Evolutionary conservation across 73 alveolate species (phyloP), one percentile per base, ranked within the genome.

Genomic region (Uronychia binucleata): DNA sequence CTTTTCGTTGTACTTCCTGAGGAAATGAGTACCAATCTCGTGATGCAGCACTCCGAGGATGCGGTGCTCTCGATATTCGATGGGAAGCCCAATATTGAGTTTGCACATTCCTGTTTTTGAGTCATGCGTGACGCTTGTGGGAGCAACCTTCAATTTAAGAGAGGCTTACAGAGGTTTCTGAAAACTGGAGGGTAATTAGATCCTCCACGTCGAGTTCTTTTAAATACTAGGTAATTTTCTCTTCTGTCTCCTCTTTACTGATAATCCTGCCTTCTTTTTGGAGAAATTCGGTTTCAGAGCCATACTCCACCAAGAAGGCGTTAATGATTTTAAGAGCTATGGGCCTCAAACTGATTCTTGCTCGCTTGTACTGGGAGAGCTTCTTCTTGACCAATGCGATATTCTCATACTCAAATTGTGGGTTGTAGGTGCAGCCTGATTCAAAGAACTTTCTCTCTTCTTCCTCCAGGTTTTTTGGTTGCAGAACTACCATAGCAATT

Each of bases 11-110:
- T 82, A 89, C 78, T 91, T 82, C 58, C 99, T 33, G 33, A 95
- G 78, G 84, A 95, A 91, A 78, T 95, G 99, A 11, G 98, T 95
- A 8, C 99, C 99, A 0, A 95, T 93, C 75, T 95, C 99, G 86
- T 95, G 99, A 82, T 95, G 90, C 59, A 95, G 59, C 0, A 92
- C 97, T 60, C 98, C 98, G 60, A 75, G 57, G 0, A 95, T 95
- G 57, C 96, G 85, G 34, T 92, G 89, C 33, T 81, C 92, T 34
- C 99, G 58, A 81, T 95, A 95, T 34, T 88, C 91, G n/a, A 93
- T 92, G 0, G 99, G 99, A 78, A 95, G 83, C 27, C 90, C 86
- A 25, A 95, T 83, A 33, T 94, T 94, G 5, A 93, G 89, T 83
- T 79, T 85, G 30, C 92, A 78, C 76, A 91, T 95, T 14, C 91